Conservation (phyloP, 768 basidiomycete species). For the Leucogyrophana mollusca region DNA sequence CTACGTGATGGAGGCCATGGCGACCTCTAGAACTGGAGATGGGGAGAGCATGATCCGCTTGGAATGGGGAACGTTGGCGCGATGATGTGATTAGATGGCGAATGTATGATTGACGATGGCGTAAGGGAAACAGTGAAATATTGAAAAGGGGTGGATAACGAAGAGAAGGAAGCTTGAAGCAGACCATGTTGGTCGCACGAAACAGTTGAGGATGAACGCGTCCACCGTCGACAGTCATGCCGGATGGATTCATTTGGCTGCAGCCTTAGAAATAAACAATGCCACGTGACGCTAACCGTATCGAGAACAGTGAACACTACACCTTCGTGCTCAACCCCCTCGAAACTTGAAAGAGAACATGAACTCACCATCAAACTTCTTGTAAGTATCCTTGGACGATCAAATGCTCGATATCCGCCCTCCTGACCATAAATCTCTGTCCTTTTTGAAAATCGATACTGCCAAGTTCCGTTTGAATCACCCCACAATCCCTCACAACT, state of each 20-base stretch:
- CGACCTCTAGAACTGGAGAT: background rate
- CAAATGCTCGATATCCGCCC: slow-evolving; percentile 90
- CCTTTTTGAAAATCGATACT: slow-evolving; percentile 89
- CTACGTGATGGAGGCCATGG: slow-evolving; percentile 1
- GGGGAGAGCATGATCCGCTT: background rate
- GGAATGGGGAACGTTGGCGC: background rate
- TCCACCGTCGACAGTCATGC: too few relatives aligned
- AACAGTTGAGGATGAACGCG: background rate
- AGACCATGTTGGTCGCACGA: too few relatives aligned
- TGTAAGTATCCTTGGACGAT: slow-evolving; percentile 93
- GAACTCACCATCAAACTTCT: slow-evolving; percentile 52
- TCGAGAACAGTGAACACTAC: background rate
- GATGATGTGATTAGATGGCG: background rate
- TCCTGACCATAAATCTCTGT: slow-evolving; percentile 83
- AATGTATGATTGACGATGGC: too few relatives aligned
- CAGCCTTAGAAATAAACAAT: slow-evolving; percentile 20
- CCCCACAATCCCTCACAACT: slow-evolving; percentile 87
- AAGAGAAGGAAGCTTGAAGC: too few relatives aligned
- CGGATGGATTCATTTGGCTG: slow-evolving; percentile 22
- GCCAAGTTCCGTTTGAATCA: slow-evolving; percentile 89
- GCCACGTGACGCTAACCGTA: slow-evolving; percentile 2
- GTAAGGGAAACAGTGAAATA: too few relatives aligned
- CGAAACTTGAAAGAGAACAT: slow-evolving; percentile 8
- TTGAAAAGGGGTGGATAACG: too few relatives aligned
- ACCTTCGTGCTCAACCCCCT: background rate